Evolutionary conservation across 352 stramenopile species (phyloP), one percentile per base, ranked within the genome.

Genomic region (Saprolegnia parasitica): DNA sequence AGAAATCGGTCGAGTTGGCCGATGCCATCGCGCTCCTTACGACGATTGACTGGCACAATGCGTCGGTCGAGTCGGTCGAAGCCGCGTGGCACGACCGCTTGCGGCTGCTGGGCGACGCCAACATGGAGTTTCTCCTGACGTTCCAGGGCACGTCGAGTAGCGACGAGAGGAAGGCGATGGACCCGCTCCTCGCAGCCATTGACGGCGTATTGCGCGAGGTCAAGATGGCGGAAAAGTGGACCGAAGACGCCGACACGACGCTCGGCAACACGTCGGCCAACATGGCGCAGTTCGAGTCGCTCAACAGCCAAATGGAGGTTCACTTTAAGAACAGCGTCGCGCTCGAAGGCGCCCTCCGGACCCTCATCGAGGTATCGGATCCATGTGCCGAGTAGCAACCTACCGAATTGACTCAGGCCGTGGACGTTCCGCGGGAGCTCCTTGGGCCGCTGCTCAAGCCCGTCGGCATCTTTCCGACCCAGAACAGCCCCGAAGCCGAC

Each of bases 231-330:
- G 77, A 89, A 42, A 60, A 75, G 8, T 91, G 84, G 84, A 90
- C 81, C 15, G 77, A 83, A 64, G 81, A 88, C 18, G 84, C 80
- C 5, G 74, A 81, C 49, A 78, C 88, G 35, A 78, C 77, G 20
- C 74, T 92, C 2, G 80, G 78, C 0, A 73, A 85, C 23, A 89
- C 80, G 1, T 88, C 84, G 1, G 75, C 77, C 32, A 87, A 81
- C 66, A 90, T 92, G 81, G 64, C 81, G 32, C 84, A 92, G 62
- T 92, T 92, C 32, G 84, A 92, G 65, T 75, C 82, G 21, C 76
- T 88, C 52, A 92, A 92, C 62, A 92, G 89, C 64, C 81, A 92
- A 32, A 72, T 92, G 42, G 84, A 92, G 64, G 75, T 92, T 58
- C 77, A 90, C 60, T 92, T 90, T 72, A 89, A 89, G 67, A 91